Conservation (phyloP, 495 filamentous ascomycete species). For the Chlorociboria aeruginascens region DNA sequence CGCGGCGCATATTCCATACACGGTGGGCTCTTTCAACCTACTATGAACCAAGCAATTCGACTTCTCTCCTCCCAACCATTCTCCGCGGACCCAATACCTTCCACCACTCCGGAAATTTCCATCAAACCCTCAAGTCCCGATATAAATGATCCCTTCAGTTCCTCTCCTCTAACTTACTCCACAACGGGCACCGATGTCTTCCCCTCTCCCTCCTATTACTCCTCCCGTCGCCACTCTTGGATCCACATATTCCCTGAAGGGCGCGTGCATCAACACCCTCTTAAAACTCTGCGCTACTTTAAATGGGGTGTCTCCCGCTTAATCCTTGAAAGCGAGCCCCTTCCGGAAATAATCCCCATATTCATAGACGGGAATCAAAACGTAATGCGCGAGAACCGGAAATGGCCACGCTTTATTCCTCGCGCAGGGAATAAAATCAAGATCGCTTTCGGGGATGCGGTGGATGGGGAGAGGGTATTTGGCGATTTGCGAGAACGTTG, state of each 20-base stretch:
- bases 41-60: slow-evolving; percentile 73
- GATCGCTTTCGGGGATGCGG: slow-evolving; percentile 59
- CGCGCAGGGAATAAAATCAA: slow-evolving; percentile 56
- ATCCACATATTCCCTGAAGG: slow-evolving; percentile 95
- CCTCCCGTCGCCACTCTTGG: slow-evolving; percentile 54
- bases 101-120: slow-evolving; percentile 24
- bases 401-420: slow-evolving; percentile 72
- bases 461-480: slow-evolving; percentile 49
- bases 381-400: slow-evolving; percentile 71
- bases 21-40: slow-evolving; percentile 81
- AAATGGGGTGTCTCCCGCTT: slow-evolving; percentile 89
- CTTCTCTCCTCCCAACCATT: slow-evolving; percentile 59
- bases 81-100: slow-evolving; percentile 3
- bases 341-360: slow-evolving; percentile 81
- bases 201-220: slow-evolving; percentile 43
- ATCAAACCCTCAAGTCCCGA: slow-evolving; percentile 24
- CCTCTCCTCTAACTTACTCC: slow-evolving; percentile 49
- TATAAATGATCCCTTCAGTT: slow-evolving; percentile 43
- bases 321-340: slow-evolving; percentile 74
- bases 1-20: slow-evolving; percentile 55
- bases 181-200: slow-evolving; percentile 46
- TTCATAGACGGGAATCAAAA: slow-evolving; percentile 82
- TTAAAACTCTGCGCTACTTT: slow-evolving; percentile 81
- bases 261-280: slow-evolving; percentile 75
- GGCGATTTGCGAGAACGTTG: slow-evolving; percentile 60